These are phyloP conservation scores for Teunomyces cretensis DNA, from an alignment of 805 yeast species.

Conservation along the genomic window DNA sequence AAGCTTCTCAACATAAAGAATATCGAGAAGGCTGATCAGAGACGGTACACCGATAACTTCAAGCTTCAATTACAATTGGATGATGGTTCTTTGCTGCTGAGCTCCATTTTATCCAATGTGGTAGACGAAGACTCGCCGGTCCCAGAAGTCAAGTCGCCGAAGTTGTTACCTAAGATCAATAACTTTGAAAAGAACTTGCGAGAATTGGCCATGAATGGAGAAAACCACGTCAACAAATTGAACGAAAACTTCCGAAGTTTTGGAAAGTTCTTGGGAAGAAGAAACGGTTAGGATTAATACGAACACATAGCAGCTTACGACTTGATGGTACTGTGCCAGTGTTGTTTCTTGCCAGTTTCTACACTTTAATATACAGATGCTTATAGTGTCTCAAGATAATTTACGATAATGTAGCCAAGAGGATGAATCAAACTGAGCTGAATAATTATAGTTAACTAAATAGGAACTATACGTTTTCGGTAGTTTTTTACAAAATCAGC, in stretches of 20 bases:
- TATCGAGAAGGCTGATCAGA: slow-evolving; percentile 29
- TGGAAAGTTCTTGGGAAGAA: slow-evolving; percentile 52
- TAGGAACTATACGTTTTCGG: too few relatives aligned
- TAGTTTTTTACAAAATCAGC: too few relatives aligned
- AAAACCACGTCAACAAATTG: slow-evolving; percentile 59
- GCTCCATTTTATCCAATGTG: slow-evolving; percentile 31
- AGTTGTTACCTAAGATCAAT: slow-evolving; percentile 31
- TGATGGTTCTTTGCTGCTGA: slow-evolving; percentile 24
- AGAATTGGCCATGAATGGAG: slow-evolving; percentile 50
- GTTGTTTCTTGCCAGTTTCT: too few relatives aligned
- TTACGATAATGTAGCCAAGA: neutral
- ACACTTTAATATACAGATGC: too few relatives aligned
- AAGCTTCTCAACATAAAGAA: slow-evolving; percentile 69
- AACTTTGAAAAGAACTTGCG: slow-evolving; percentile 46
- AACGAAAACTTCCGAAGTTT: slow-evolving; percentile 66
- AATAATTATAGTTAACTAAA: too few relatives aligned
- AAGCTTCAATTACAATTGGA: slow-evolving; percentile 32
- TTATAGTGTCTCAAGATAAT: too few relatives aligned
- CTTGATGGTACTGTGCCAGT: too few relatives aligned
- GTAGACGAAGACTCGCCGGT: slow-evolving; percentile 22
- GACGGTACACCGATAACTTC: slow-evolving; percentile 37
- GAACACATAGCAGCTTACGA: too few relatives aligned
- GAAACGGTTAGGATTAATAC: slow-evolving; percentile 11
- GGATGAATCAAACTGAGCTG: neutral
- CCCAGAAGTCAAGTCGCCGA: slow-evolving; percentile 23